Evolutionary conservation across 2,329 filamentous ascomycete genomes (phyloP), one percentile per base, ranked within the genome.

Genomic region (Aspergillus puulaauensis): DNA sequence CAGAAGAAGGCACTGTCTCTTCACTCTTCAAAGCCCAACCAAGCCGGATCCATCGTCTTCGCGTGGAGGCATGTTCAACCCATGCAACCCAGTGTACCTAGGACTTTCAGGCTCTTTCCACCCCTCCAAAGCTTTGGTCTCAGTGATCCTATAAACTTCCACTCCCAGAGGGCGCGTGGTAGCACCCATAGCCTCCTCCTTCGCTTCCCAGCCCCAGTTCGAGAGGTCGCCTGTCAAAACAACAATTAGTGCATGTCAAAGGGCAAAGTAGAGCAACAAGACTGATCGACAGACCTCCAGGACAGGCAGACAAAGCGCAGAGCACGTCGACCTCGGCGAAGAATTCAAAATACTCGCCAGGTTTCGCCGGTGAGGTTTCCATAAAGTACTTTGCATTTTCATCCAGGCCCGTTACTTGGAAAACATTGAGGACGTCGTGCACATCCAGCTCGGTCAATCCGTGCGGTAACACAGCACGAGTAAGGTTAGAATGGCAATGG

Each of bases 381-480:
- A 96, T 96, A 60, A 90, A 93, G 64, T 93, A 93, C 52, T 86
- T 82, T 0, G 89, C 90, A 59, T 87, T 68, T 53, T 83, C 79
- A 66, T 95, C 88, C 47, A 95, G 70, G 0, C 90, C 90, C 0
- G 91, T 95, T 6, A 93, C 90, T 72, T 96, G 91, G 70, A 96
- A 95, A 3, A 96, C 80, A 68, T 96, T 96, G 54, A 96, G 80
- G 0, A 96, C 90, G 70, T 96, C 90, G 67, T 96, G 91, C 1
- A 95, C 85, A 68, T 95, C 90, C 31, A 79, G 78, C 73, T 95
- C 91, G 5, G 79, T 82, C 43, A 95, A 72, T 0, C 90, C 89
- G 60, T 80, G 86, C 0, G 87, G 86, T 1, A 87, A 61, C 2
- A 95, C 84, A 0, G 91, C 89, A 4, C 91, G 84, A 1, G 85